phyloP scores from a whole-genome alignment of 768 basidiomycete species.

The Cyclocybe cylindracea region DNA sequence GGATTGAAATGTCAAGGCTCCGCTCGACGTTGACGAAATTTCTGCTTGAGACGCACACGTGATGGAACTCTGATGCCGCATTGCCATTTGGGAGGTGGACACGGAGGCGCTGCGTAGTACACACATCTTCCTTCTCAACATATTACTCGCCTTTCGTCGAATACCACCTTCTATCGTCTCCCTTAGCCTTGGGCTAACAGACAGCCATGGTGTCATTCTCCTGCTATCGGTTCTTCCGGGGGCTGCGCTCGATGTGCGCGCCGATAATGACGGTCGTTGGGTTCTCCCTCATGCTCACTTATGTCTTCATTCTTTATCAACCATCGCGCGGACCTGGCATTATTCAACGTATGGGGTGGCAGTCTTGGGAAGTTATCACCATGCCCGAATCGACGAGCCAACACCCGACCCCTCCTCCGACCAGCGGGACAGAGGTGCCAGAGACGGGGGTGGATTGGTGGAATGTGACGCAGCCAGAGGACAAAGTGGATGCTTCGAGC shows the following conservation, averaged over 20 bases:
- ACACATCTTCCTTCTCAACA: slow-evolving; percentile 2
- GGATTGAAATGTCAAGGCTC: slow-evolving; percentile 4
- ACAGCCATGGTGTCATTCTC: slow-evolving; percentile 38
- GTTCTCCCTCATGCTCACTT: slow-evolving; percentile 74
- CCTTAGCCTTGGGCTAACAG: slow-evolving; percentile 19
- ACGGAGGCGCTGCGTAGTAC: background rate
- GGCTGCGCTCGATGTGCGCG: slow-evolving; percentile 52
- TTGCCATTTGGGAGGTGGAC: background rate
- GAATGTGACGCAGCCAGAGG: slow-evolving; percentile 51
- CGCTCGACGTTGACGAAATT: too few relatives aligned
- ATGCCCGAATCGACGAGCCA: slow-evolving; percentile 19
- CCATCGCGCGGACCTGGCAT: slow-evolving; percentile 72
- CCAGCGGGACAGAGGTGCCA: slow-evolving; percentile 13
- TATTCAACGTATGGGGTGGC: slow-evolving; percentile 82
- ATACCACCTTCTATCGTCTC: slow-evolving; percentile 1
- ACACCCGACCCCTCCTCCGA: slow-evolving; percentile 9
- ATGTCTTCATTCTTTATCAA: slow-evolving; percentile 81
- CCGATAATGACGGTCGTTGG: slow-evolving; percentile 62
- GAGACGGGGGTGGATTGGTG: slow-evolving; percentile 59
- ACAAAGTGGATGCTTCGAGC: slow-evolving; percentile 58
- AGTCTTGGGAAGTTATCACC: slow-evolving; percentile 75
- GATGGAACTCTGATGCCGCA: slow-evolving; percentile 2
- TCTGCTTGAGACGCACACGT: slow-evolving; percentile 12
- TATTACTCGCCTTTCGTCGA: slow-evolving; percentile 4
- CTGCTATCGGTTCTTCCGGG: slow-evolving; percentile 48